A percentile compares a stretch with the other conserved stretches of the same genome.
phyloP scores from a whole-genome alignment of 1,284 basidiomycete species.

The Tremellales sp. region DNA sequence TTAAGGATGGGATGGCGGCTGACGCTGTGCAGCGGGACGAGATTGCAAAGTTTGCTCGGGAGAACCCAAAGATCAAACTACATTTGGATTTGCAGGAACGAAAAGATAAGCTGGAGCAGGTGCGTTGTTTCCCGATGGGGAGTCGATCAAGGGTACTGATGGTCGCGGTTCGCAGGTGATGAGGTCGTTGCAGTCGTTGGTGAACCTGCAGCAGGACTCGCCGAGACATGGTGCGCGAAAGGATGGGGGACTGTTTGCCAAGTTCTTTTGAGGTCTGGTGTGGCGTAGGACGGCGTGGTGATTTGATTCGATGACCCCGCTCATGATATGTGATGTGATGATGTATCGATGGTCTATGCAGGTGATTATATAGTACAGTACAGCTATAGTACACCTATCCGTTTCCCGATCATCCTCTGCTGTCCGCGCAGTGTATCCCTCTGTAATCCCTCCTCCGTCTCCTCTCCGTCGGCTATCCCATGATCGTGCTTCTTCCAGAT shows the following conservation, averaged over 20 bases:
- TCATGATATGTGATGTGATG: too few species aligned
- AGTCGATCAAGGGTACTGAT: background rate
- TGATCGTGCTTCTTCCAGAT: too few species aligned
- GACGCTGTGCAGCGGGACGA: constrained; percentile 56
- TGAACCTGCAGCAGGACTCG: constrained; percentile 72
- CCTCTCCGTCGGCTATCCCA: too few species aligned
- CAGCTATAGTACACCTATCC: too few species aligned
- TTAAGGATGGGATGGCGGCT: background rate
- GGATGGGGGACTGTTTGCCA: constrained; percentile 44
- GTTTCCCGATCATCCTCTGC: too few species aligned
- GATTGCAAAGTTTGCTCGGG: constrained; percentile 79
- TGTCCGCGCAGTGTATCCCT: too few species aligned
- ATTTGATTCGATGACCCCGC: too few species aligned
- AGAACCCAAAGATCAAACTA: constrained; percentile 78
- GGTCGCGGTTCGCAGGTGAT: constrained; percentile 62
- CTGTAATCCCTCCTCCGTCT: too few species aligned
- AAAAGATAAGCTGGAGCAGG: constrained; percentile 97
- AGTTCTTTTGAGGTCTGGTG: constrained; percentile 38
- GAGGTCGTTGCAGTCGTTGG: constrained; percentile 81
- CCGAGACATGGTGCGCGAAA: constrained; percentile 13
- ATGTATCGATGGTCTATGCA: too few species aligned
- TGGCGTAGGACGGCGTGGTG: too few species aligned
- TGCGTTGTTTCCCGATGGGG: constrained; percentile 39
- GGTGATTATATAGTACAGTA: too few species aligned
- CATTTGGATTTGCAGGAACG: constrained; percentile 96